These are phyloP conservation scores for Paramyrothecium sp. DNA, from an alignment of 2,329 filamentous ascomycete genomes.

Conservation along the genomic window DNA sequence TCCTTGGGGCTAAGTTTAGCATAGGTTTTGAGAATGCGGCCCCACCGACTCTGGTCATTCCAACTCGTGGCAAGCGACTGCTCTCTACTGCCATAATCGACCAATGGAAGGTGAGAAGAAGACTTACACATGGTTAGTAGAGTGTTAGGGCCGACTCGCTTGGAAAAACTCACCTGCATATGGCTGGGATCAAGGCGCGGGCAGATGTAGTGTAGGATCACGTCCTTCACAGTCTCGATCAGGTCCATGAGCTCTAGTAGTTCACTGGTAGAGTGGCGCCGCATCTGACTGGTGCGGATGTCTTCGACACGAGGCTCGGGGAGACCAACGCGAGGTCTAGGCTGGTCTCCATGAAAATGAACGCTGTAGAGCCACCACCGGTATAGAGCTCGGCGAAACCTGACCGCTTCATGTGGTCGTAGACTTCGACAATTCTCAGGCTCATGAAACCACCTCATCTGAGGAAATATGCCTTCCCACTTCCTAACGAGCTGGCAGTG, in stretches of 20 bases:
- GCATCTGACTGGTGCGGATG: slow-evolving; percentile 40
- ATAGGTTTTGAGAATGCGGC: slow-evolving; percentile 41
- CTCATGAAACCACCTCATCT: slow-evolving; percentile 45
- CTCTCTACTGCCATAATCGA: slow-evolving; percentile 21
- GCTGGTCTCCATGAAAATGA: slow-evolving; percentile 48
- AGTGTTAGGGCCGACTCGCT: neutral
- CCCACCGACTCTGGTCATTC: slow-evolving; percentile 34
- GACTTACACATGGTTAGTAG: neutral
- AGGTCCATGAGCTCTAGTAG: slow-evolving; percentile 45
- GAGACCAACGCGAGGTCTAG: slow-evolving; percentile 32
- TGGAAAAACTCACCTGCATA: slow-evolving; percentile 26
- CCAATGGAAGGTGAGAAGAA: slow-evolving; percentile 4
- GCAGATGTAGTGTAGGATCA: slow-evolving; percentile 44
- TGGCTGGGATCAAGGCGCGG: slow-evolving; percentile 40
- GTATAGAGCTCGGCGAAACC: slow-evolving; percentile 50
- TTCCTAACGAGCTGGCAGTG: slow-evolving; percentile 33
- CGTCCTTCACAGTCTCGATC: slow-evolving; percentile 40
- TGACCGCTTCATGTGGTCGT: slow-evolving; percentile 37
- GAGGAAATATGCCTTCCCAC: slow-evolving; percentile 40
- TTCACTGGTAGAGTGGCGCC: slow-evolving; percentile 40
- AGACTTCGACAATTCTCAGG: slow-evolving; percentile 45
- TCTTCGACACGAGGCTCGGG: slow-evolving; percentile 39
- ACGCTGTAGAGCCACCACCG: slow-evolving; percentile 54
- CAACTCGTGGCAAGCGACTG: slow-evolving; percentile 31
- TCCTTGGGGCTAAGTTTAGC: slow-evolving; percentile 49